Conservation (phyloP, 495 filamentous ascomycete species). For the Aspergillus carlsbadensis region DNA sequence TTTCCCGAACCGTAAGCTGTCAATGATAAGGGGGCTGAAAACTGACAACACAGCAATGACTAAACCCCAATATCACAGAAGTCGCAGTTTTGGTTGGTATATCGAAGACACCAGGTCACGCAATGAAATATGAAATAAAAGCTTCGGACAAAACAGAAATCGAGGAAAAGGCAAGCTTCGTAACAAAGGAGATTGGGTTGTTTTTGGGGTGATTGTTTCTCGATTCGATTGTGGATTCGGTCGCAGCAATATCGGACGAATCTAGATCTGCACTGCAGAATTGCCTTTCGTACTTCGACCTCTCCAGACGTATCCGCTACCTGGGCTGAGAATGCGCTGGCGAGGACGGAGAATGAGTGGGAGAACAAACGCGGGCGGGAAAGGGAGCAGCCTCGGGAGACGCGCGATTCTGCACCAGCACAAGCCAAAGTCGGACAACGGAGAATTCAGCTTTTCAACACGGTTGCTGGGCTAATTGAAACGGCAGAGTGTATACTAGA, state of each 20-base stretch:
- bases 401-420: constrained; percentile 22
- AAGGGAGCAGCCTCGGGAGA: constrained; percentile 20
- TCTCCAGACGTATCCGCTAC: constrained; percentile 11
- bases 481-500: constrained; percentile 17
- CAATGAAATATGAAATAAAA: constrained; percentile 3
- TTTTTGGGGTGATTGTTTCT: constrained; percentile 12
- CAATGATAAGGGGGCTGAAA: constrained; percentile 20
- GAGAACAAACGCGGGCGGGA: constrained; percentile 23
- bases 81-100: constrained; percentile 9
- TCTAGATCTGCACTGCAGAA: constrained; percentile 28
- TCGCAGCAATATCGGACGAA: constrained; percentile 10
- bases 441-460: constrained; percentile 14
- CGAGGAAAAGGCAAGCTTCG: constrained; percentile 16
- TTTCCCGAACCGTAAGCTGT: constrained; percentile 14
- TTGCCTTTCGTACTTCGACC: constrained; percentile 17
- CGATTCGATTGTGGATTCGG: constrained; percentile 5
- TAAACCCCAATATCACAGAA: constrained; percentile 1
- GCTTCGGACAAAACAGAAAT: neutral
- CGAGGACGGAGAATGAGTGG: constrained; percentile 10
- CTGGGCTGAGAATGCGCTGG: constrained; percentile 19
- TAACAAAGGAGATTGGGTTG: constrained; percentile 16
- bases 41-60: constrained; percentile 12
- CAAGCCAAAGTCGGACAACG: constrained; percentile 11
- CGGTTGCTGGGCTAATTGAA: constrained; percentile 24
- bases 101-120: constrained; percentile 22